phyloP scores from a whole-genome alignment of 768 basidiomycete genomes.

The Macrolepiota dolichaula region DNA sequence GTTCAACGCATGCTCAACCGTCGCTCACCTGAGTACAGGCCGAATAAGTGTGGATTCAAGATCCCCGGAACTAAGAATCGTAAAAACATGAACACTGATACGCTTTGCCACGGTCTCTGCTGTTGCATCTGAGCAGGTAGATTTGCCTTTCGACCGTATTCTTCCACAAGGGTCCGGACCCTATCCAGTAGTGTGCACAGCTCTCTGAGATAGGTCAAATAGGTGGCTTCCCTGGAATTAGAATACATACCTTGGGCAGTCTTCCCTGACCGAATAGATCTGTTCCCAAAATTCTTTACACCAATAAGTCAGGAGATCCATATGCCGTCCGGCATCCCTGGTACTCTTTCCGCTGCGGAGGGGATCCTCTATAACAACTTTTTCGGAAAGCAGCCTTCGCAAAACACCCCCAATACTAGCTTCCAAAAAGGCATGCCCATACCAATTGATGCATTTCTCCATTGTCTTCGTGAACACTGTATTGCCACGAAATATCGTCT shows the following conservation, averaged over 20 bases:
- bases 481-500: conserved; percentile 71
- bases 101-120: conserved; percentile 74
- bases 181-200: conserved; percentile 67
- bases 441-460: conserved; percentile 78
- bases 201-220: conserved; percentile 46
- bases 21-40: conserved; percentile 64
- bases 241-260: conserved; percentile 69
- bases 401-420: conserved; percentile 72
- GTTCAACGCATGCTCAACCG: not conserved
- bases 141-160: conserved; percentile 47
- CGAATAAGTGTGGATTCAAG: conserved; percentile 83
- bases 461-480: conserved; percentile 70
- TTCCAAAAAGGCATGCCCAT: conserved; percentile 79
- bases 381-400: conserved; percentile 66
- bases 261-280: conserved; percentile 68
- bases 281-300: conserved; percentile 77
- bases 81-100: conserved; percentile 87
- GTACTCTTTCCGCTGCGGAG: conserved; percentile 55
- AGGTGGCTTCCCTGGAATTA: not conserved
- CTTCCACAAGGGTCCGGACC: conserved; percentile 70
- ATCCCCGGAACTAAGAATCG: conserved; percentile 90
- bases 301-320: conserved; percentile 72
- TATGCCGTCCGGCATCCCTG: conserved; percentile 64
- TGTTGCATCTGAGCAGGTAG: conserved; percentile 38
- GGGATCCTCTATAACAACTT: conserved; percentile 80